Percentiles rank a stretch among this genome's conserved stretches.
These are phyloP conservation scores for Schrenkiella parvula DNA, from an alignment of 345 rosid genomes.

Conservation along the genomic window DNA sequence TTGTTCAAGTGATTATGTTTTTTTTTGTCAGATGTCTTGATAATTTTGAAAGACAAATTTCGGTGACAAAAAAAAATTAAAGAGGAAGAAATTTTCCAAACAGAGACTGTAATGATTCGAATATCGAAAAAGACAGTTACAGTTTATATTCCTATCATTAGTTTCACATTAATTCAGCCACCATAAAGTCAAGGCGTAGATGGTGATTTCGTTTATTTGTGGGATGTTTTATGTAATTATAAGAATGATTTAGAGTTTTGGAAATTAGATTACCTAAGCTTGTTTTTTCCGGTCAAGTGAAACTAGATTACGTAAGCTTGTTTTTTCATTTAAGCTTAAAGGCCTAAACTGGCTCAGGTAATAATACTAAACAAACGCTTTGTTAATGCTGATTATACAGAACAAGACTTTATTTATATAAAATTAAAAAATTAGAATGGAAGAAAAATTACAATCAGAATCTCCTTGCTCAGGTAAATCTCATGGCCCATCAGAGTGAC, in stretches of 20 bases:
- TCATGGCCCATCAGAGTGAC: conserved; percentile 11
- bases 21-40: background rate
- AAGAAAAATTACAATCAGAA: conserved; percentile 11
- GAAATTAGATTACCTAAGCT: too few species aligned
- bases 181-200: background rate
- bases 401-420: conserved; percentile 1
- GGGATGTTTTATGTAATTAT: background rate
- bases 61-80: background rate
- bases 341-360: background rate
- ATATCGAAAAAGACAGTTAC: background rate
- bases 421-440: background rate
- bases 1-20: background rate
- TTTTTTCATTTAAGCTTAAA: too few species aligned
- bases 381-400: background rate
- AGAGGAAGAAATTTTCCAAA: background rate
- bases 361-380: background rate
- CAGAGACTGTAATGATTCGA: background rate
- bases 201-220: background rate
- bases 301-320: too few species aligned
- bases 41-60: background rate
- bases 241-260: background rate
- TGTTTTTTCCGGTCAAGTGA: too few species aligned
- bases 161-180: background rate
- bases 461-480: background rate
- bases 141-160: background rate